Base-by-base conservation (phyloP, 2,329 filamentous ascomycete genomes). In the Alternaria postmessia region DNA sequence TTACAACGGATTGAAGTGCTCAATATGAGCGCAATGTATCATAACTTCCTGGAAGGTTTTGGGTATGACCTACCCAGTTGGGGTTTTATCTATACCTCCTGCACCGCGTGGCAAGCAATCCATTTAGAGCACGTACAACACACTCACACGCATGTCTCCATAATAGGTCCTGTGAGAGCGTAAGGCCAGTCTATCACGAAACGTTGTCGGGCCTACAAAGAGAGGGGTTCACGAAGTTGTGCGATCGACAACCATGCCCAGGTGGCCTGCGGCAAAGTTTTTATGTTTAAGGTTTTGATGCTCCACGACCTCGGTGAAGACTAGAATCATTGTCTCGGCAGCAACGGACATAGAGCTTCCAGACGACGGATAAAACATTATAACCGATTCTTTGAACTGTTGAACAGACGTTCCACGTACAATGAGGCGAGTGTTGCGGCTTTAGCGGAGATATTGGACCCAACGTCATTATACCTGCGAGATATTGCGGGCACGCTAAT, bases 1-100 rank as follows among this genome's bases (percentile, higher is more conserved):
- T 7, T 2, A 22, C 5, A 39, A 0, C 3, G 0, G 0, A 26
- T 5, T 12, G 28, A 30, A 30, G 28, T 6, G 0, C 24, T 26
- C 18, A 20, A 24, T 24, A 24, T 7, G 22, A 24, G 22, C 6
- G 1, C 0, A 24, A 24, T 24, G 22, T 24, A 24, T 0, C 22
- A 24, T 24, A 24, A 24, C 22, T 24, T 24, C n/a, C 38, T 20
- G 16, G n/a, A 0, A 39, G 20, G 38, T 6, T 38, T 39, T 11
- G 6, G 8, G 7, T 1, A 20, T 18, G 1, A 20, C n/a, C 8
- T 5, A 24, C 1, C 22, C 22, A 24, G 22, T 24, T 24, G 8
- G 0, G 9, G n/a, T 9, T 20, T 1, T 39, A 7, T 41, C 9
- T 3, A 3, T 41, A 14, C 39, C 39, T 22, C 39, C 5, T 41